Base-by-base conservation (phyloP, 345 rosid species). In the Gossypioides kirkii region DNA sequence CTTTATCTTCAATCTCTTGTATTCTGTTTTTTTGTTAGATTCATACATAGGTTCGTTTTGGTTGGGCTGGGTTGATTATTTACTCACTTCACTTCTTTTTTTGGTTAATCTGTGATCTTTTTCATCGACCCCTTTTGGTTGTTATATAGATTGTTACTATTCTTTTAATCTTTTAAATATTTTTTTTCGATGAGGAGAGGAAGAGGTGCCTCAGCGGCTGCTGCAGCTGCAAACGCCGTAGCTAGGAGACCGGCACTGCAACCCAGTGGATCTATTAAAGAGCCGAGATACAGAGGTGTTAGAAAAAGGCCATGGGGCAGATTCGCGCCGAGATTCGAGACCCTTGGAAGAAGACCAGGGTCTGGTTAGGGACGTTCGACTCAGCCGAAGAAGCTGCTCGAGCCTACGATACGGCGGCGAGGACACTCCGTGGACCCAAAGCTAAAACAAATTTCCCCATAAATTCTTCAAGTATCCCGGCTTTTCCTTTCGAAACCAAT, bases 281-380 rank as follows among this genome's bases (percentile, higher is more conserved):
- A 88, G 74, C 85, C 85, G 28, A 88, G 86, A 79, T 93, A 91
- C 80, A 90, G 98, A 84, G 97, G 98, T 58, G 98, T 94, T 0
- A 73, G 98, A 49, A 89, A 86, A 84, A 80, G 98, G 82, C 97
- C 94, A 16, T 90, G 96, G 94, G 97, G 98, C 0, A 79, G 89
- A 36, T 94, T 85, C 81, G 97, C 97, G 0, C 98, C 0, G 98
- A 94, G 91, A 94, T 94, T 88, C 85, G 98, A 60, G 97, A 94
- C 79, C 98, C 98, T 0, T 71, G 82, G 80, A 94, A 90, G 70
- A 94, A 91, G 69, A 81, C 96, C 1, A 78, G 97, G 1, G 98
- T 94, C 0, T 91, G 98, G 98, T 89, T 94, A 6, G 98, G 98
- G 16, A 94, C 98, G 26, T 94, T 90, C 52, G 90, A 89, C 56